Percentiles rank a stretch among this genome's conserved stretches.
Conservation (phyloP, 805 yeast genomes). For the Yueomyces sp. region DNA sequence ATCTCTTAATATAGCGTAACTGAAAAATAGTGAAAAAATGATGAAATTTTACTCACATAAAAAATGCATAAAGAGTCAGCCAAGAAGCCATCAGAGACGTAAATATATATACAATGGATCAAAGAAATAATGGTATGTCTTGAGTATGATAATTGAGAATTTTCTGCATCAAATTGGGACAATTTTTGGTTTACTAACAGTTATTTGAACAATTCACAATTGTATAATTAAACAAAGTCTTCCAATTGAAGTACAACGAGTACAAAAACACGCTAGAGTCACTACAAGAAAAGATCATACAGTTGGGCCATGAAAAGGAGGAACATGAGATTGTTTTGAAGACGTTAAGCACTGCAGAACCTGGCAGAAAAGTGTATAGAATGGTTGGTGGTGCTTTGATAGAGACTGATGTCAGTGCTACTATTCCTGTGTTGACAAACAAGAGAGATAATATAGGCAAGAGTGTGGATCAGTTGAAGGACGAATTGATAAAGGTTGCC, state of each 20-base stretch:
- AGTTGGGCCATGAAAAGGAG: conserved; percentile 35
- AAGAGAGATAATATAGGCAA: conserved; percentile 36
- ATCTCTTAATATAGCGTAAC: no score
- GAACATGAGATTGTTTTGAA: conserved; percentile 42
- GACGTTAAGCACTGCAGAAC: conserved; percentile 38
- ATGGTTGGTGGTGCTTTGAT: conserved; percentile 91
- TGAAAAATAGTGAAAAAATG: no score
- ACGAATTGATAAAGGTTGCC: conserved; percentile 18
- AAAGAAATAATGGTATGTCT: conserved; percentile 9
- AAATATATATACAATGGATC: conserved; percentile 4
- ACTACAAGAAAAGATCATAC: conserved; percentile 32
- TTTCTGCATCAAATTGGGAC: neutral
- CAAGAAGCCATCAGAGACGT: no score
- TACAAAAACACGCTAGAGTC: conserved; percentile 37
- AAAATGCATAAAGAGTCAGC: no score
- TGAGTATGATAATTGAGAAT: neutral
- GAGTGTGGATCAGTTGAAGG: conserved; percentile 18
- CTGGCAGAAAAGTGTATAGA: conserved; percentile 70
- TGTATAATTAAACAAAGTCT: conserved; percentile 2
- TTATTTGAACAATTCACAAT: neutral
- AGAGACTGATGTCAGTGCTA: conserved; percentile 71
- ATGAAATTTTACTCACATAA: no score
- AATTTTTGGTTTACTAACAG: neutral
- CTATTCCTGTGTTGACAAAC: conserved; percentile 44
- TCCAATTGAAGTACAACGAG: conserved; percentile 38